Evolutionary conservation across 2,329 filamentous ascomycete genomes (phyloP), one percentile per base, ranked within the genome.

Genomic region (Pseudopyricularia cyperi): DNA sequence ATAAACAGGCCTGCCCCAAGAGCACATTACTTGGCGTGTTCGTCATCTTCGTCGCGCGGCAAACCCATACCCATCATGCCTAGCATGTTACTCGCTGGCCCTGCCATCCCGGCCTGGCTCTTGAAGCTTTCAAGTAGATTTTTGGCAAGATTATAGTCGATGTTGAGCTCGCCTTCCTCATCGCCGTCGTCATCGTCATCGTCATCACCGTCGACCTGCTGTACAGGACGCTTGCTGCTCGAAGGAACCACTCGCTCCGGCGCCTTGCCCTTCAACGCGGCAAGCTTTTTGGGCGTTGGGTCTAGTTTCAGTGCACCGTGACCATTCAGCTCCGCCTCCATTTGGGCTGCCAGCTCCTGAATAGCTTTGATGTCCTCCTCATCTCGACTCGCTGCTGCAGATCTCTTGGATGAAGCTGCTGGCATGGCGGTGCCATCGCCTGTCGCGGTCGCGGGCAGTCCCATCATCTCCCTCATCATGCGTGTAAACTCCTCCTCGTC

Each of bases 391-490:
- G 48, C 50, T 52, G 55, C 28, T 12, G 47, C 50, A 30, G 37
- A 49, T 3, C 53, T 48, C 32, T 53, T 52, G 50, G 39, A 12
- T 3, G 39, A 11, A 44, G 19, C 22, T 56, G 50, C 39, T 30
- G 19, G 3, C 28, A 37, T 12, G 5, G 35, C 24, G 8, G 50
- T 8, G 8, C 24, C 47, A 39, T 57, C 53, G 32, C 53, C 35
- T 19, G 51, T 47, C 42, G 51, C 39, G 33, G 22, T 46, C 24
- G 35, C 46, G 22, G 74, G 72, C 46, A 82, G 72, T 0, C 87
- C 87, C 83, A 93, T 90, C 83, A 94, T 90, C 62, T 94, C 87
- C 55, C 82, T 80, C 88, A 98, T 95, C 76, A 95, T 89, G 51
- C 73, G 79, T 8, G 85, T 76, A 58, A 96, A 95, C 52, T 91